Conservation (phyloP, 805 yeast species). For the Monosporozyma unispora region DNA sequence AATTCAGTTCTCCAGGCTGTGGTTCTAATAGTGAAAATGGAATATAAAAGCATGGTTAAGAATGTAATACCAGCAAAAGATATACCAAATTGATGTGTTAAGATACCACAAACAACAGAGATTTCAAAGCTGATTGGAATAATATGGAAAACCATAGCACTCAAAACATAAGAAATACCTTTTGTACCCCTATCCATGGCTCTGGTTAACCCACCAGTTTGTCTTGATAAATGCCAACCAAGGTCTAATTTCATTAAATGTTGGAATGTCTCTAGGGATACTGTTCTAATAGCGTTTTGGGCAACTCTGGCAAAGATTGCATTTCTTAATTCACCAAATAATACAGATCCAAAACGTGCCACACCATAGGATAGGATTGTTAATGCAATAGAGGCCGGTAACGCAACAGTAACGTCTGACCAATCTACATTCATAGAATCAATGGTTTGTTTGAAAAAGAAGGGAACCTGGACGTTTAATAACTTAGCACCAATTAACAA, state of each 20-base stretch:
- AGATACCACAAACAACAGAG: slow-evolving; percentile 82
- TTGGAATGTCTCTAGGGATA: slow-evolving; percentile 77
- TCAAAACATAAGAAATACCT: slow-evolving; percentile 86
- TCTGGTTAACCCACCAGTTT: slow-evolving; percentile 92
- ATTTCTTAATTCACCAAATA: slow-evolving; percentile 89
- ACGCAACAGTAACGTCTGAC: slow-evolving; percentile 54
- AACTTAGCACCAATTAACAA: slow-evolving; percentile 74
- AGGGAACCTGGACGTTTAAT: slow-evolving; percentile 91
- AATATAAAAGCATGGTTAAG: slow-evolving; percentile 80
- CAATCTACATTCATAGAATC: slow-evolving; percentile 92
- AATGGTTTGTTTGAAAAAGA: slow-evolving; percentile 78
- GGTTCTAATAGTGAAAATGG: slow-evolving; percentile 79
- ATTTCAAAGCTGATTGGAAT: slow-evolving; percentile 90
- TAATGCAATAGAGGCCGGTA: slow-evolving; percentile 47
- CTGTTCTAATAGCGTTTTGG: slow-evolving; percentile 84
- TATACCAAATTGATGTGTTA: slow-evolving; percentile 86
- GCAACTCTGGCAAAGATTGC: slow-evolving; percentile 95
- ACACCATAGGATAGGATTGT: slow-evolving; percentile 81
- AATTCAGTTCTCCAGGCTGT: slow-evolving; percentile 96
- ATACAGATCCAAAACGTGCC: slow-evolving; percentile 87
- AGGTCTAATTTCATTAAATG: slow-evolving; percentile 80
- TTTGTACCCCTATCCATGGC: slow-evolving; percentile 97
- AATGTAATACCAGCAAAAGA: slow-evolving; percentile 85
- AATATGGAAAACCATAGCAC: slow-evolving; percentile 97
- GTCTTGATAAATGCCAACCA: slow-evolving; percentile 81